Evolutionary conservation across 306 rosid genomes (phyloP).

Genomic region (Malus orientalis): DNA sequence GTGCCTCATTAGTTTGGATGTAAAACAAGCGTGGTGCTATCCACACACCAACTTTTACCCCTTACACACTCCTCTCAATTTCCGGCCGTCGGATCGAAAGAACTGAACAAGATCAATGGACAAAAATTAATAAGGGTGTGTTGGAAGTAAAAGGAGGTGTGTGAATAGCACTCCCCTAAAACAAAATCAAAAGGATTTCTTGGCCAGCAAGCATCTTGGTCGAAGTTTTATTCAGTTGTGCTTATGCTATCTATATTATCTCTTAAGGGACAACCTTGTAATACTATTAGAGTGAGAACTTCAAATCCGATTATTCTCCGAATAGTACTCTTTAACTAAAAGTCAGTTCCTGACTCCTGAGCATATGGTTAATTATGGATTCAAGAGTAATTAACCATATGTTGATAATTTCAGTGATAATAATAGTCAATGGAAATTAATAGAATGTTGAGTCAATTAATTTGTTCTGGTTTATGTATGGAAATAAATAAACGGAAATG

Average conservation of each 20-base stretch:
- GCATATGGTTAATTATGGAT: not conserved
- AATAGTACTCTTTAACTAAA: not conserved
- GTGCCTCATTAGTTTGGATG: not conserved
- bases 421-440: not conserved
- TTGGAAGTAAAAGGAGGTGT: too few species aligned
- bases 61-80: not conserved
- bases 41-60: not conserved
- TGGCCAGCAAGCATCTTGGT: not conserved
- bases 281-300: not conserved
- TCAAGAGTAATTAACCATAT: not conserved
- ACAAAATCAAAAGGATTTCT: not conserved
- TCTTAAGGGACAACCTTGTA: not conserved
- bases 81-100: too few species aligned
- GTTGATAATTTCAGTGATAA: not conserved
- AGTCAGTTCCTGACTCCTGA: not conserved
- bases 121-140: too few species aligned
- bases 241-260: not conserved
- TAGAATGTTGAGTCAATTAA: not conserved
- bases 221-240: not conserved
- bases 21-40: not conserved
- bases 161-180: too few species aligned
- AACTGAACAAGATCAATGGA: too few species aligned
- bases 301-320: not conserved
- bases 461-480: not conserved
- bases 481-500: not conserved